Conservation (phyloP, 1,284 basidiomycete genomes). For the Cutaneotrichosporon sp. region DNA sequence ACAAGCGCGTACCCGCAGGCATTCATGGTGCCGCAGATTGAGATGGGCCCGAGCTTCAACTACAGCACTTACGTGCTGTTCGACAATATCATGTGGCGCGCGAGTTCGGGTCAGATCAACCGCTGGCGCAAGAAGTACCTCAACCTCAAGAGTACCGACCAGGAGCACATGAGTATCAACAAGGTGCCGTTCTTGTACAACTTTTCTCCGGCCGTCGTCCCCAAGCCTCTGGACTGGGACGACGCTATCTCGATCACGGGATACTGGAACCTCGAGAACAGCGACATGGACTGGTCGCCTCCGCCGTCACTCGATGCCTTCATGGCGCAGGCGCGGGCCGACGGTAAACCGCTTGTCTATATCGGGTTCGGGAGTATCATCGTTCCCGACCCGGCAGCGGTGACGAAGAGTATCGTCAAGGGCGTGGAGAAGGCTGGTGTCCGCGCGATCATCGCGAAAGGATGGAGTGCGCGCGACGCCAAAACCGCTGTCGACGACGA, state of each 20-base stretch:
- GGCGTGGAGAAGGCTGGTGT: slow-evolving; percentile 68
- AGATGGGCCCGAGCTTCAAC: slow-evolving; percentile 96
- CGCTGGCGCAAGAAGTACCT: slow-evolving; percentile 81
- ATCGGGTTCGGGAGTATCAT: slow-evolving; percentile 71
- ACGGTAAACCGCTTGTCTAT: slow-evolving; percentile 68
- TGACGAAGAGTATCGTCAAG: slow-evolving; percentile 64
- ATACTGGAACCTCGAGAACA: slow-evolving; percentile 67
- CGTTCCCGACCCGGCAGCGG: slow-evolving; percentile 65
- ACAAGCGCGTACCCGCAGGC: slow-evolving; percentile 92
- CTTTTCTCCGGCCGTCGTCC: slow-evolving; percentile 78
- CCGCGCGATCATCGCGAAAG: slow-evolving; percentile 71
- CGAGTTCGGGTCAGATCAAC: slow-evolving; percentile 89
- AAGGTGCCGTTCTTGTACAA: slow-evolving; percentile 93
- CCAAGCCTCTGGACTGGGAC: slow-evolving; percentile 72
- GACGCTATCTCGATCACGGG: slow-evolving; percentile 60
- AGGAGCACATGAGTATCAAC: slow-evolving; percentile 14
- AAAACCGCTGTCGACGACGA: slow-evolving; percentile 51
- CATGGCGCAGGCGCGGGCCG: slow-evolving; percentile 61
- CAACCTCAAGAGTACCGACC: slow-evolving; percentile 67
- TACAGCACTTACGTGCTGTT: slow-evolving; percentile 80
- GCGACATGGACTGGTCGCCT: slow-evolving; percentile 62
- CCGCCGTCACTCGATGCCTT: slow-evolving; percentile 60
- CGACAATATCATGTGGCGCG: slow-evolving; percentile 97
- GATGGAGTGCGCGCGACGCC: slow-evolving; percentile 66
- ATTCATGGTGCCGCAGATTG: slow-evolving; percentile 88